Percentiles rank a stretch among this genome's conserved stretches.
phyloP scores from a whole-genome alignment of 129 eudicot species.

The Centrapalus pauciflorus region DNA sequence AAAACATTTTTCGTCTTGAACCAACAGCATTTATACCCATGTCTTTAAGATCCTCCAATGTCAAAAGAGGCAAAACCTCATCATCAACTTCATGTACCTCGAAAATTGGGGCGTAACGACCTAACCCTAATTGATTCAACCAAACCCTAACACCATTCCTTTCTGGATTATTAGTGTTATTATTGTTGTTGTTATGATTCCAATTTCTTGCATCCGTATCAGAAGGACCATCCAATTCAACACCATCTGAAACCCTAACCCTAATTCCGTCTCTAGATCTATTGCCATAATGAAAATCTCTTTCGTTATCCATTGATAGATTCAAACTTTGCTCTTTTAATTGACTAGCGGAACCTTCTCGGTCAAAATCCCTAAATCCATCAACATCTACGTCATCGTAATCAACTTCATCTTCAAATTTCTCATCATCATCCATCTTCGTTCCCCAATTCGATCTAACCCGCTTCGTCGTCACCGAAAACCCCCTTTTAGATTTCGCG shows the following conservation, averaged over 20 bases:
- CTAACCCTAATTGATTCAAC: slow-evolving; percentile 56
- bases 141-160: slow-evolving; percentile 61
- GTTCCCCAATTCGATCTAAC: slow-evolving; percentile 40
- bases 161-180: slow-evolving; percentile 17
- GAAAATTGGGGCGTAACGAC: slow-evolving; percentile 50
- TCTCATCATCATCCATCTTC: slow-evolving; percentile 23
- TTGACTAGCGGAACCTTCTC: slow-evolving; percentile 42
- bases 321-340: slow-evolving; percentile 47
- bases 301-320: slow-evolving; percentile 34
- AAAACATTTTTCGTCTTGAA: slow-evolving; percentile 58
- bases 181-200: background rate
- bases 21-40: slow-evolving; percentile 82
- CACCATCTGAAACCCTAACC: slow-evolving; percentile 42
- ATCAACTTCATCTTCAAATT: slow-evolving; percentile 23
- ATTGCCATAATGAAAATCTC: slow-evolving; percentile 11
- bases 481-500: slow-evolving; percentile 20
- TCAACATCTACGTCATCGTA: slow-evolving; percentile 25
- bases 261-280: slow-evolving; percentile 20
- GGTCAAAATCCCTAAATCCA: slow-evolving; percentile 39
- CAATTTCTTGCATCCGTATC: slow-evolving; percentile 39
- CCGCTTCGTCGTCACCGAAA: slow-evolving; percentile 17
- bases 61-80: slow-evolving; percentile 59
- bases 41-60: slow-evolving; percentile 65
- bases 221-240: slow-evolving; percentile 35
- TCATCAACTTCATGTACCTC: slow-evolving; percentile 83